phyloP scores from a whole-genome alignment of 1,284 basidiomycete species.

The Apiotrichum laibachii region DNA sequence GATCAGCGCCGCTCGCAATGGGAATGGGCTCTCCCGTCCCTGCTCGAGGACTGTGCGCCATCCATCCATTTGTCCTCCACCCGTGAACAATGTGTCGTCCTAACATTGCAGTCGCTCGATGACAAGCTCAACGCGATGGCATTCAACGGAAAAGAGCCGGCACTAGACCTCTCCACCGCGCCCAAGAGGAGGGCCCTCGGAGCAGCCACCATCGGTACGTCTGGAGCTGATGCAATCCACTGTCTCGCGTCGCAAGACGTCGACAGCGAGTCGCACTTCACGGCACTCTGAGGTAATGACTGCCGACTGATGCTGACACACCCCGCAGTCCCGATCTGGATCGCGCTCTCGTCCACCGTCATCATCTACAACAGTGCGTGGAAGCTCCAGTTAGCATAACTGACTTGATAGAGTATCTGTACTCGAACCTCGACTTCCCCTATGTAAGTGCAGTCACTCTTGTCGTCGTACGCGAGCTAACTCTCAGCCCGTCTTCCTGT shows the following conservation, averaged over 20 bases:
- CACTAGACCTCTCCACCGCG: constrained; percentile 1
- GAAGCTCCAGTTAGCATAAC: neutral
- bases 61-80: too few species aligned
- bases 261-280: too few species aligned
- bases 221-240: neutral
- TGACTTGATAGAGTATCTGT: constrained; percentile 62
- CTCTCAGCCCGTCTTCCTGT: constrained; percentile 49
- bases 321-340: constrained; percentile 57
- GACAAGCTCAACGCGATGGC: constrained; percentile 2
- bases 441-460: constrained; percentile 48
- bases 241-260: too few species aligned
- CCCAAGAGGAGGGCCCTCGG: constrained; percentile 5
- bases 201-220: constrained; percentile 22
- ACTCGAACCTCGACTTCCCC: constrained; percentile 74
- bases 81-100: neutral
- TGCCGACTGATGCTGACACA: neutral
- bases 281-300: too few species aligned
- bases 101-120: neutral
- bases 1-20: too few species aligned
- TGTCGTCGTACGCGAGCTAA: constrained; percentile 12
- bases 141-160: constrained; percentile 2
- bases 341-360: constrained; percentile 78
- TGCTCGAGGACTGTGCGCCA: too few species aligned
- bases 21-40: too few species aligned
- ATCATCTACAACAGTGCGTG: constrained; percentile 84